Evolutionary conservation across 805 yeast genomes (phyloP), one percentile per base, ranked within the genome.

Genomic region (Lipomyces yamanashiensis): DNA sequence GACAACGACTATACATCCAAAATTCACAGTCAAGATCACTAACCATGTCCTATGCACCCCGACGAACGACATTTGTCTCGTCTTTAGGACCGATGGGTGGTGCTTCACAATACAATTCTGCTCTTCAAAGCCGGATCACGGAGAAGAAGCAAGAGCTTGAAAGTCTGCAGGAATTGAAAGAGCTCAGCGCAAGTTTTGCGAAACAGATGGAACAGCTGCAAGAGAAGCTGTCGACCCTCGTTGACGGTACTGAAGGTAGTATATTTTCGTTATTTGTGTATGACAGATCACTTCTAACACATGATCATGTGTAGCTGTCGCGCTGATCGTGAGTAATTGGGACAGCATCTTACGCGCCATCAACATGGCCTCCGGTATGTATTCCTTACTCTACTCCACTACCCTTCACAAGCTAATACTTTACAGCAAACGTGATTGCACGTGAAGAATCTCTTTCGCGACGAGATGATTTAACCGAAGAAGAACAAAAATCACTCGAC

Each of bases 241-340:
- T 59, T 13, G 64, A 62, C 23, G 69, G 69, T 1, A 63, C 69
- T 21, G 69, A 63, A 41, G 67, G 69, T 66, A 36, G 13, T 45
- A 17, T 45, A 9, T 19, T 2, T 9, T 7, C 12, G 50, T 8
- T 39, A 15, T 10, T 23, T 10, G 15, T 39, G 28, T 7, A 4
- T 2, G 45, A 4, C 40, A 13, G 19, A 13, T 12, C 9, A 40
- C 7, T n/a, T 37, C 59, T 43, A 28, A 57, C 57, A 23, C 36
- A n/a, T 54, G 34, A 23, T n/a, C n/a, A n/a, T n/a, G 28, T 23
- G 8, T 53, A 66, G 69, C 67, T 47, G 69, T 66, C n/a, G 69
- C 69, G 33, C 50, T 63, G 36, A 49, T 66, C n/a, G 58, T 66
- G 19, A 63, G 64, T 43, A 62, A 66, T 34, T 66, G 69, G 69